phyloP scores from a whole-genome alignment of 345 rosid species.

The Eucalyptus rudis region DNA sequence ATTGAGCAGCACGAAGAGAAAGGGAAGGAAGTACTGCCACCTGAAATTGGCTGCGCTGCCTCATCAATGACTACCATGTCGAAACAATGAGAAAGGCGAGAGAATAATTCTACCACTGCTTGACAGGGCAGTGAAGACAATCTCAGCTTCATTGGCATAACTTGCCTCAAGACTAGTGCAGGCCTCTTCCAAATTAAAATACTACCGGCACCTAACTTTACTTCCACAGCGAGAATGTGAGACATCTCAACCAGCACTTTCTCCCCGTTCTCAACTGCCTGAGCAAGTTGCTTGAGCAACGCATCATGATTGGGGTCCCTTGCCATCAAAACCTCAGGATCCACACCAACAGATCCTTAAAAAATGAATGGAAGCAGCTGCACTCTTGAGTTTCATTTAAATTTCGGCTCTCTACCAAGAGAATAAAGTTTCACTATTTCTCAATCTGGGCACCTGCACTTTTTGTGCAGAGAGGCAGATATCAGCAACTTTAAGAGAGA shows the following conservation, averaged over 20 bases:
- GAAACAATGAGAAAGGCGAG: conserved; percentile 93
- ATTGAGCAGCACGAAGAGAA: conserved; percentile 77
- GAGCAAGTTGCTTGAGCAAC: conserved; percentile 82
- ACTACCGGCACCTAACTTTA: conserved; percentile 53
- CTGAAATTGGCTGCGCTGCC: conserved; percentile 52
- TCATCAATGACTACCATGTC: conserved; percentile 99
- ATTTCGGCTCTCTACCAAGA: conserved; percentile 69
- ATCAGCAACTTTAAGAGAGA: too few species aligned
- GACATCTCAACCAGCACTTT: conserved; percentile 96
- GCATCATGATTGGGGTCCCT: conserved; percentile 84
- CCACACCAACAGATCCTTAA: conserved; percentile 95
- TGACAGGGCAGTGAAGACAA: conserved; percentile 94
- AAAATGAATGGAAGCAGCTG: conserved; percentile 63
- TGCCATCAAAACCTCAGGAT: conserved; percentile 80
- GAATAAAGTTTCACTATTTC: conserved; percentile 61
- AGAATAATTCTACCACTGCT: conserved; percentile 97
- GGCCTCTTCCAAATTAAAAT: conserved; percentile 89
- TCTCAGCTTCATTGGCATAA: conserved; percentile 98
- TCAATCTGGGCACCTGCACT: conserved; percentile 33
- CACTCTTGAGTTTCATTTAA: conserved; percentile 53
- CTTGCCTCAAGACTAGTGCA: conserved; percentile 93
- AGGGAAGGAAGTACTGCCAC: conserved; percentile 92
- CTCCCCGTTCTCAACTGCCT: conserved; percentile 86
- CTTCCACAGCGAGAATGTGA: conserved; percentile 76
- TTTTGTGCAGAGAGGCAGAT: too few species aligned